Evolutionary conservation across 2,329 filamentous ascomycete species (phyloP).

Genomic region (Davidsoniella virescens): DNA sequence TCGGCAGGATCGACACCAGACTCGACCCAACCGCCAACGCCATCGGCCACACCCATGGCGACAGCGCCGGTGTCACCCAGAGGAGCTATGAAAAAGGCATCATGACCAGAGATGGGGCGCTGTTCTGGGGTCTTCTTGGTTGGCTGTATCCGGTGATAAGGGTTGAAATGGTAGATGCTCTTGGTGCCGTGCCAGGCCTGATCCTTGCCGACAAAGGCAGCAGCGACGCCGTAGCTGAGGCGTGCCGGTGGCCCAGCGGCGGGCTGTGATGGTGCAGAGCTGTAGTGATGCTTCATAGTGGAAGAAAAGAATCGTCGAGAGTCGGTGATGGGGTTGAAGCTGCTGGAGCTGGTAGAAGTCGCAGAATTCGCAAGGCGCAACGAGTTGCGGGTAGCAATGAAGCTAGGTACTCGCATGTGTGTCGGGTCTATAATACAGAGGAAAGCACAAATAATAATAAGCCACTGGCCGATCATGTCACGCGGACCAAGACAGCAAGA

Average conservation of each 20-base stretch:
- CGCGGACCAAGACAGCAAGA: background rate
- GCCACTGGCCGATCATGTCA: conserved; percentile 13
- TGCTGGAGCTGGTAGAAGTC: background rate
- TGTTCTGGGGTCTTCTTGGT: conserved; percentile 36
- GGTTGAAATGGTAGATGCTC: conserved; percentile 59
- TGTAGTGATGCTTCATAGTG: conserved; percentile 7
- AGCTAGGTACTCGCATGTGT: conserved; percentile 13
- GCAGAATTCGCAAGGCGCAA: conserved; percentile 12
- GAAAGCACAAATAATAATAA: conserved; percentile 12
- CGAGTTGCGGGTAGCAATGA: conserved; percentile 13
- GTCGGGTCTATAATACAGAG: conserved; percentile 12
- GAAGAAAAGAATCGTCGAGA: conserved; percentile 9
- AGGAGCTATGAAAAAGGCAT: conserved; percentile 83
- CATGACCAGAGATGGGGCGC: conserved; percentile 71
- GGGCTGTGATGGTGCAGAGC: background rate
- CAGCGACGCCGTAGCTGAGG: conserved; percentile 55
- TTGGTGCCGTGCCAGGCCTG: conserved; percentile 48
- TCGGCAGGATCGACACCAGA: conserved; percentile 86
- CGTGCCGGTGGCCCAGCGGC: conserved; percentile 14
- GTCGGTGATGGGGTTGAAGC: background rate
- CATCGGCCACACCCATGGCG: conserved; percentile 81
- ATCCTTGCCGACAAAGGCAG: conserved; percentile 60
- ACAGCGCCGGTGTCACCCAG: conserved; percentile 57
- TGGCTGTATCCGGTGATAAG: conserved; percentile 40
- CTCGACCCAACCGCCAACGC: conserved; percentile 88